Evolutionary conservation across 2,329 filamentous ascomycete species (phyloP), one percentile per base, ranked within the genome.

Genomic region (Leptoxyphium fumago): DNA sequence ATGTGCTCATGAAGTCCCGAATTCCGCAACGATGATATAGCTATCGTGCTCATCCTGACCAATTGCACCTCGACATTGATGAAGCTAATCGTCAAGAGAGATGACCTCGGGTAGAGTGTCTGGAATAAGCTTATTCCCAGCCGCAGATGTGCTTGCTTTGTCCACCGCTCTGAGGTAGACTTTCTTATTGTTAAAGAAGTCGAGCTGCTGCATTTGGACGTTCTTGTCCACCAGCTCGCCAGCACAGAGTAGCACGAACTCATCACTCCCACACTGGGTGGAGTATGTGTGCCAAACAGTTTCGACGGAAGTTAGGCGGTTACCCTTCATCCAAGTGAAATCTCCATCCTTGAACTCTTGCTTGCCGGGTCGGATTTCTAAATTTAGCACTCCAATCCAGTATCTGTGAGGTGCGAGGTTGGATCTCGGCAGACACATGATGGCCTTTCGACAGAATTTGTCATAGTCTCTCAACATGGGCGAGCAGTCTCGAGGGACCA

Each of bases 281-380:
- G 46, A 43, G 43, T 54, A 58, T 9, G 44, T 43, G 29, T 58
- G 49, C 52, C 50, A 55, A 41, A 63, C 51, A 1, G 60, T 63
- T 34, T 50, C 46, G 2, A 61, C 51, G 2, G 58, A 61, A n/a
- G 51, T 58, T 32, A 48, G 46, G 9, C 49, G 45, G 41, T 58
- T 55, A 1, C 56, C 60, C 28, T 58, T 57, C 50, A 63, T 54
- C 60, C 58, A 61, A 6, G 57, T 44, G 39, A 58, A 55, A 36
- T 60, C 55, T 17, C 47, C 47, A 28, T 28, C 13, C 5, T 18
- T 13, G 14, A 18, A 18, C 13, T 28, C 38, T 14, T 13, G 11
- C 17, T 40, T 40, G 5, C 13, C 11, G 13, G 18, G 13, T 13
- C 38, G 38, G 9, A 46, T 38, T n/a, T 32, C 45, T 41, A 45